A percentile compares a stretch with the other conserved stretches of the same genome.
These are phyloP conservation scores for Boletus rex-veris DNA, from an alignment of 768 basidiomycete species.

Conservation along the genomic window DNA sequence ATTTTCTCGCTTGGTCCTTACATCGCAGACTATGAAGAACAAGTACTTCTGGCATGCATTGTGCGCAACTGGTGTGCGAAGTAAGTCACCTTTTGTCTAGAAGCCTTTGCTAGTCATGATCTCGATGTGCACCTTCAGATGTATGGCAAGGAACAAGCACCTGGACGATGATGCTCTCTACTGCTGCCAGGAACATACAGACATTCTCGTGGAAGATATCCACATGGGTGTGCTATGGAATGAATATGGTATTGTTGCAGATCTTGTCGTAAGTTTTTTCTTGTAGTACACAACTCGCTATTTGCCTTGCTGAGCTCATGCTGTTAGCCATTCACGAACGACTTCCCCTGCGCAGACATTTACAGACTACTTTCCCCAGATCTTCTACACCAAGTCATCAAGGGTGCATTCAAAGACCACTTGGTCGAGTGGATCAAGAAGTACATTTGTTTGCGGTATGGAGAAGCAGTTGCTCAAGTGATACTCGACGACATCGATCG, in stretches of 20 bases:
- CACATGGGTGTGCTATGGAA: conserved; percentile 20
- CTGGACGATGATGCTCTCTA: neutral
- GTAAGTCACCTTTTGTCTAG: no score
- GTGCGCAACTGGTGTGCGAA: no score
- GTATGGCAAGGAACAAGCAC: neutral
- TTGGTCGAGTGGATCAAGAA: neutral
- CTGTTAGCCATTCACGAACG: neutral
- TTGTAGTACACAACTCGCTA: conserved; percentile 30
- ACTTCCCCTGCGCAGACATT: conserved; percentile 16
- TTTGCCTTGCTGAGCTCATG: conserved; percentile 20
- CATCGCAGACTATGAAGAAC: no score
- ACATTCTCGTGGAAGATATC: neutral
- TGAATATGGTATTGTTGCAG: conserved; percentile 22
- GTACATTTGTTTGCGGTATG: neutral
- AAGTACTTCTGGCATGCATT: no score
- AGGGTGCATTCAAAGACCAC: neutral
- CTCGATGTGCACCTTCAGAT: neutral
- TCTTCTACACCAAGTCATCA: neutral
- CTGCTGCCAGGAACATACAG: neutral
- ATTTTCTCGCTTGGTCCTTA: no score
- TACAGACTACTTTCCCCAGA: conserved; percentile 12
- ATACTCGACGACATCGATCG: conserved; percentile 32
- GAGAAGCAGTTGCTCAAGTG: neutral
- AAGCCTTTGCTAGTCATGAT: no score
- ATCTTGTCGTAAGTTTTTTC: neutral